Base-by-base conservation (phyloP, 2,329 filamentous ascomycete species). In the Aspergillus sp. region DNA sequence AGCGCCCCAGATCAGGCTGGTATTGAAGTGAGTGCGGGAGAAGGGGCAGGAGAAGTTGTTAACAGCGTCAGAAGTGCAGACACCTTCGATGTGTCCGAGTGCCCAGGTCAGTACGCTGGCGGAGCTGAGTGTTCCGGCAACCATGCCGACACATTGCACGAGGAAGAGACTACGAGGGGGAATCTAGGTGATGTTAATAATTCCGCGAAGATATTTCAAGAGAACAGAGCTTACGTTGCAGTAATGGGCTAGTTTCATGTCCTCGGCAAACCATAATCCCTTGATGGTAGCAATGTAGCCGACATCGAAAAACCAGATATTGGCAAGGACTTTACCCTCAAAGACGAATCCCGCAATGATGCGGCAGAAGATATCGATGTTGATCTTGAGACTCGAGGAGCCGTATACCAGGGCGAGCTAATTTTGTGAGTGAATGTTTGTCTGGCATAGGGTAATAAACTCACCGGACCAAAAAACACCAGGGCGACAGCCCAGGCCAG, bases 1-100 rank as follows among this genome's bases (percentile, higher is more conserved):
- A 54, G 86, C 83, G 49, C 88, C 88, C 87, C 87, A 90, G 67
- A 90, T 85, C 56, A 89, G 80, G 6, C 86, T 89, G 1, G 86
- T 85, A 1, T 86, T 89, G 77, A 87, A 90, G 73, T 85, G 85
- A 0, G 83, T 83, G 26, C 78, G 78, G 10, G 81, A 80, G 36
- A 76, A 77, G 9, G 84, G 84, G 66, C 84, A 86, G 14, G 77
- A 82, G 65, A 85, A 80, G 26, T 87, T 87, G 64, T 81, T 80
- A 69, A 85, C 80, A 20, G 80, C 75, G 57, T 87, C 82, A 4
- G 81, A 80, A 2, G 84, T 82, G 63, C 80, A 82, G 36, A 80
- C 70, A 18, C 71, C 68, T 2, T 72, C 67, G 59, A 82, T 81
- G 56, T 78, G 71, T 9, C 70, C 71, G 4, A 82, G 67, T 1